Percentiles rank a stretch among this genome's conserved stretches.
Conservation (phyloP, 2,329 filamentous ascomycete species). For the Exophiala bonariae region DNA sequence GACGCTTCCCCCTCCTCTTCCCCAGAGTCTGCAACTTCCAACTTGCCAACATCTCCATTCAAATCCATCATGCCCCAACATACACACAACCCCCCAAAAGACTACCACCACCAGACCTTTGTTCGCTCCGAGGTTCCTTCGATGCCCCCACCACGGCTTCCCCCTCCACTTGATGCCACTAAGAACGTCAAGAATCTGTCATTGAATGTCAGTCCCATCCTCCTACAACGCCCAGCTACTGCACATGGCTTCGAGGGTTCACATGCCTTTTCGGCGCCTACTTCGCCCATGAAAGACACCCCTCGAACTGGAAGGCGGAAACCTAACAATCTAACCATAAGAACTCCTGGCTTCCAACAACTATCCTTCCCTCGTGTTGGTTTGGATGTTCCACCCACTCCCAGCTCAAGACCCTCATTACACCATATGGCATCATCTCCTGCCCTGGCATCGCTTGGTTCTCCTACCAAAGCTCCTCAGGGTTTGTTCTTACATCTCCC, state of each 20-base stretch:
- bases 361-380: slow-evolving; percentile 44
- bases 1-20: slow-evolving; percentile 91
- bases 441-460: slow-evolving; percentile 55
- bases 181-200: slow-evolving; percentile 65
- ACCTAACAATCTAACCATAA: slow-evolving; percentile 61
- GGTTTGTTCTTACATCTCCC: slow-evolving; percentile 46
- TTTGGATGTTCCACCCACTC: slow-evolving; percentile 60
- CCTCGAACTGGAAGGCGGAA: slow-evolving; percentile 55
- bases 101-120: slow-evolving; percentile 25
- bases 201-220: slow-evolving; percentile 56
- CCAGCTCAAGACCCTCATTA: slow-evolving; percentile 53
- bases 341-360: slow-evolving; percentile 53
- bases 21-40: slow-evolving; percentile 81
- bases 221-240: slow-evolving; percentile 46
- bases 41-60: slow-evolving; percentile 53
- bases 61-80: slow-evolving; percentile 35
- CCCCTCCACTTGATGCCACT: slow-evolving; percentile 35
- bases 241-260: slow-evolving; percentile 47
- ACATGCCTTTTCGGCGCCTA: slow-evolving; percentile 50
- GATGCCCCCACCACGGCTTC: slow-evolving; percentile 40
- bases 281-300: slow-evolving; percentile 59
- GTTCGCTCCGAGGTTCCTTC: slow-evolving; percentile 21
- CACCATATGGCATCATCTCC: slow-evolving; percentile 65
- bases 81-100: not conserved
- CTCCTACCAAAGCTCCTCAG: slow-evolving; percentile 49